Evolutionary conservation across 768 basidiomycete genomes (phyloP).

Genomic region (Dioszegia aurantiaca): DNA sequence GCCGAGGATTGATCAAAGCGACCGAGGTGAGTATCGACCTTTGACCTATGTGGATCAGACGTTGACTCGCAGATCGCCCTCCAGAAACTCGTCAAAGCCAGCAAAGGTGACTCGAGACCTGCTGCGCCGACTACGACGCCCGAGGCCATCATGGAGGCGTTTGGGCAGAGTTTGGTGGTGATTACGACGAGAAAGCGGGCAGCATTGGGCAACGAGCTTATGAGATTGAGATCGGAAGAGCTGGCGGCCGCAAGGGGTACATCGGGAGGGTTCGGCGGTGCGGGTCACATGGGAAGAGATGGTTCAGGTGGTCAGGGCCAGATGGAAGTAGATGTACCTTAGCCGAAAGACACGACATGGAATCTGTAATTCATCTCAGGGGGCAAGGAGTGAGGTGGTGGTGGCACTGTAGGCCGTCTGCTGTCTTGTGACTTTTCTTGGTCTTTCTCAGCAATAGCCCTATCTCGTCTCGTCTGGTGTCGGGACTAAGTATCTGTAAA

Average conservation of each 20-base stretch:
- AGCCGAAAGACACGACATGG: not conserved
- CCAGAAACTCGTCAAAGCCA: constrained; percentile 19
- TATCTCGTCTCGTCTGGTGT: too few relatives aligned
- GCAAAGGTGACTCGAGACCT: constrained; percentile 18
- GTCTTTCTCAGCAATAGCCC: too few relatives aligned
- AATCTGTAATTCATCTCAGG: too few relatives aligned
- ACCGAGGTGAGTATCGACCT: constrained; percentile 19
- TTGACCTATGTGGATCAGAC: not conserved
- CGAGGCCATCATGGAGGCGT: constrained; percentile 23
- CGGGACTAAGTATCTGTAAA: too few relatives aligned
- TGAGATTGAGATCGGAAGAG: constrained; percentile 24
- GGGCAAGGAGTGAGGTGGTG: too few relatives aligned
- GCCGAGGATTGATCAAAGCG: constrained; percentile 32
- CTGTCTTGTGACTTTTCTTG: too few relatives aligned
- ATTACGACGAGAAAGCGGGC: constrained; percentile 29
- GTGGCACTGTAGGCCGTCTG: too few relatives aligned
- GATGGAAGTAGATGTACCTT: not conserved
- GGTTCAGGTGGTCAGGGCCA: too few relatives aligned
- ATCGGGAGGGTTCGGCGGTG: not conserved
- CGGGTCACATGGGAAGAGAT: constrained; percentile 5
- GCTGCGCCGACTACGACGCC: not conserved
- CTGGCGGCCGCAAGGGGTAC: not conserved
- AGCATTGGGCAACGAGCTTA: constrained; percentile 33
- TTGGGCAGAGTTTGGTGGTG: constrained; percentile 28
- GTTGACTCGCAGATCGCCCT: constrained; percentile 19